Evolutionary conservation across 176 grass and related monocot species (phyloP).

Genomic region (Musa acuminata): DNA sequence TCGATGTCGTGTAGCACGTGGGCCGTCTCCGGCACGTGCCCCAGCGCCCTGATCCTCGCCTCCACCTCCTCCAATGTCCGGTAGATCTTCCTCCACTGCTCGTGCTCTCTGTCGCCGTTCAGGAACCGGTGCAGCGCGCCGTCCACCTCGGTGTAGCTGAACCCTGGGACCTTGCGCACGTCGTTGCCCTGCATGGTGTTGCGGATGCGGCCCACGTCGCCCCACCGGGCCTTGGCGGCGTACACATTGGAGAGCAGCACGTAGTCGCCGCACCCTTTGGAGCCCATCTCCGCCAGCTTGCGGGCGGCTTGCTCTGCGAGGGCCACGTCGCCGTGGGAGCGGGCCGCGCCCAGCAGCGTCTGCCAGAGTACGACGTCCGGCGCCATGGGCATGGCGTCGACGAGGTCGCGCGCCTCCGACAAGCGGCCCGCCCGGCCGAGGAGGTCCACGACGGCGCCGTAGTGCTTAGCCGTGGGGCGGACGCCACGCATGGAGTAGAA

Average conservation of each 20-base stretch:
- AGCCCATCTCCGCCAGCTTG: conserved; percentile 58
- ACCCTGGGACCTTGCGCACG: conserved; percentile 66
- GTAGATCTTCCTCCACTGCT: conserved; percentile 53
- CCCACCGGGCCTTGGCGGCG: conserved; percentile 54
- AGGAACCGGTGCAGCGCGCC: conserved; percentile 70
- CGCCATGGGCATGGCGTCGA: conserved; percentile 58
- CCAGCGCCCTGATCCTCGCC: conserved; percentile 48
- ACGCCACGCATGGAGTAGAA: conserved; percentile 50
- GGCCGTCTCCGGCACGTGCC: conserved; percentile 64
- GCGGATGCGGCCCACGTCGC: conserved; percentile 57
- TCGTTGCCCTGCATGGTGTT: conserved; percentile 61
- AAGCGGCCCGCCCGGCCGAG: conserved; percentile 61
- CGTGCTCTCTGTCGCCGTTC: conserved; percentile 63
- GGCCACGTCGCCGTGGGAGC: conserved; percentile 55
- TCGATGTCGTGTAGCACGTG: conserved; percentile 76
- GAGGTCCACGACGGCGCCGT: conserved; percentile 70
- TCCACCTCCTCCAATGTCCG: conserved; percentile 44
- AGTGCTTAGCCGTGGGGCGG: conserved; percentile 63
- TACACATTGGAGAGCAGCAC: conserved; percentile 88
- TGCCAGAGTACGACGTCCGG: conserved; percentile 81
- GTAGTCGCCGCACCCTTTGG: conserved; percentile 69
- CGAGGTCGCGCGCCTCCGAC: conserved; percentile 44
- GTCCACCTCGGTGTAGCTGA: conserved; percentile 67
- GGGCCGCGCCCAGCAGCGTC: conserved; percentile 56
- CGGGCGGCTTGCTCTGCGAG: conserved; percentile 52